Base-by-base conservation (phyloP, 2,329 filamentous ascomycete genomes). In the Fusarium coffeatum region DNA sequence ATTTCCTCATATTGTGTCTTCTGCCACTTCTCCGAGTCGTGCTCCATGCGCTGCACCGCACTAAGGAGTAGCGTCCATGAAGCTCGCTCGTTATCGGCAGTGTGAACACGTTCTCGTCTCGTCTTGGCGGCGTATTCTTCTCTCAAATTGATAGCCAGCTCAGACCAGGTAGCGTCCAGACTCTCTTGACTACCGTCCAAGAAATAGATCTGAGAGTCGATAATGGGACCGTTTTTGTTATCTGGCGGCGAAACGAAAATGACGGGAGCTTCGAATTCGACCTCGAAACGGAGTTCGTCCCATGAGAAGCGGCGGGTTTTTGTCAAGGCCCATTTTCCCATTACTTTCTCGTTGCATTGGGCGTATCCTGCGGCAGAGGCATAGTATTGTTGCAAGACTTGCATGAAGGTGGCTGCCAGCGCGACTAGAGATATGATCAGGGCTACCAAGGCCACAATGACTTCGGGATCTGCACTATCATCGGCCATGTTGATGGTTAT, bases 71-170 rank as follows among this genome's bases (percentile, higher is more conserved):
- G 80, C 6, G 85, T 79, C 86, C 86, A 88, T 2, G 86, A 86
- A 5, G 84, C 84, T n/a, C 82, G 77, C 72, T 88, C 86, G 57
- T 87, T 87, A 68, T 88, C 85, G 8, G 86, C 84, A 4, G 86
- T 88, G 65, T 86, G 85, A 1, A 88, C 80, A 53, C 77, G 73
- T 64, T 80, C 70, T 68, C 78, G 79, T 10, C 54, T 57, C 16
- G 74, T 63, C 61, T 62, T 69, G 27, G 73, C 63, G 16, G 63
- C 64, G 53, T 76, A 76, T 15, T 76, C 76, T 12, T 76, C 61
- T 43, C 74, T 69, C 9, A 64, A 64, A 42, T 80, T 77, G 46
- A 79, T 75, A 1, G 79, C 72, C 5, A 76, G 48, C 13, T 77
- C 74, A 1, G 79, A 77, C 60, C 78, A 73, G 0, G 81, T 83